Evolutionary conservation across 2,329 filamentous ascomycete species (phyloP).

Genomic region (Calonectria ilicicola): DNA sequence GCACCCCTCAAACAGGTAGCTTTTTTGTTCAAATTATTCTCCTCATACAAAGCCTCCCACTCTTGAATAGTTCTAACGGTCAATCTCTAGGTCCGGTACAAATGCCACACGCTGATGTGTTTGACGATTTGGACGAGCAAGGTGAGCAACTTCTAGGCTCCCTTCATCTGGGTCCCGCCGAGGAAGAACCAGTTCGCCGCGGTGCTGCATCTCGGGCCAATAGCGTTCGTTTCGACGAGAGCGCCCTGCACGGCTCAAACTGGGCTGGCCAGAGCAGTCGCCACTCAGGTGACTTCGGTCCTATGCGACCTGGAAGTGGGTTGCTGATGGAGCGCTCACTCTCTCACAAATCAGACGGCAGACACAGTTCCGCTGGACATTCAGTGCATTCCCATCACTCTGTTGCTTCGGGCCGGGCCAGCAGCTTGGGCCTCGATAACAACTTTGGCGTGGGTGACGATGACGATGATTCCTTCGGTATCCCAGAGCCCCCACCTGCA

Average conservation of each 20-base stretch:
- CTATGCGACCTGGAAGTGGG: conserved; percentile 81
- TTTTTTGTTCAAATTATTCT: conserved; percentile 40
- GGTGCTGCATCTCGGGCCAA: conserved; percentile 93
- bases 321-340: conserved; percentile 91
- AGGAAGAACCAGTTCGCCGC: conserved; percentile 86
- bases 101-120: conserved; percentile 84
- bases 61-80: conserved; percentile 32
- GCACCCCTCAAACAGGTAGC: conserved; percentile 87
- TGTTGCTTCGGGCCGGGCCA: conserved; percentile 81
- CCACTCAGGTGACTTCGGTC: conserved; percentile 85
- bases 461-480: conserved; percentile 77
- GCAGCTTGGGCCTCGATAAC: conserved; percentile 87
- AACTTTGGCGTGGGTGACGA: conserved; percentile 72
- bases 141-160: conserved; percentile 83
- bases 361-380: conserved; percentile 92
- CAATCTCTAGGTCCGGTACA: conserved; percentile 77
- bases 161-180: conserved; percentile 82
- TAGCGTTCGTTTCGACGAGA: conserved; percentile 97
- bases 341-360: conserved; percentile 95
- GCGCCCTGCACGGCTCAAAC: conserved; percentile 86
- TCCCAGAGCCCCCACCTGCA: conserved; percentile 82
- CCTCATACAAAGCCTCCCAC: not conserved
- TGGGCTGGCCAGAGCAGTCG: conserved; percentile 84
- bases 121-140: conserved; percentile 91
- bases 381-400: conserved; percentile 78